Evolutionary conservation across 441 rosid genomes (phyloP), one percentile per base, ranked within the genome.

Genomic region (Breynia disticha): DNA sequence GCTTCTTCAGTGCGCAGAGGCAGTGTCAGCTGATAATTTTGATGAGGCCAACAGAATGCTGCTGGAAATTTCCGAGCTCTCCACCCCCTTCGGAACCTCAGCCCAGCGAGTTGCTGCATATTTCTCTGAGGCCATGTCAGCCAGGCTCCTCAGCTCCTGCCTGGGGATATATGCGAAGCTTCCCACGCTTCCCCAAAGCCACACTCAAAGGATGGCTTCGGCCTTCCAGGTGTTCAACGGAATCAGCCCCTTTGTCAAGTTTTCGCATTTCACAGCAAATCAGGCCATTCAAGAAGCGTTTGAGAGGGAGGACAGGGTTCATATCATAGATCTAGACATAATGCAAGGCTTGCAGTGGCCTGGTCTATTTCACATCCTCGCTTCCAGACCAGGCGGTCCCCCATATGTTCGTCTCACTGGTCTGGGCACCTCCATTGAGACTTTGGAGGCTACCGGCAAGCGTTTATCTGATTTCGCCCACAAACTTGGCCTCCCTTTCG

Each of bases 261-360:
- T 93, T 81, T 93, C 98, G 11, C 98, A 93, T 68, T 93, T 93
- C 62, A 88, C 98, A 0, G 98, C 98, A 0, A 93, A 93, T 56
- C 97, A 88, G 52, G 98, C 98, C 15, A 93, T 93, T 4, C 97
- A 88, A 66, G 95, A 93, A 71, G 97, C 97, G 2, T 88, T 93
- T 41, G 97, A 86, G 66, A 76, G 96, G 59, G 98, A 93, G 60
- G 97, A 88, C 6, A 65, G 87, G 37, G 97, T 93, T 28, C 98
- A 93, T 72, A 86, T 93, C 59, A 84, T 93, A 46, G 98, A 93
- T 63, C 75, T 93, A 18, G 98, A 93, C 48, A 88, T 93, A 61
- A 93, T 93, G 98, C 98, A 93, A 67, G 98, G 98, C 12, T 68
- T 93, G 57, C 98, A 93, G 54, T 93, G 98, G 98, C 98, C 98